Base-by-base conservation (phyloP, 768 basidiomycete genomes). In the Lyophyllum decastes region DNA sequence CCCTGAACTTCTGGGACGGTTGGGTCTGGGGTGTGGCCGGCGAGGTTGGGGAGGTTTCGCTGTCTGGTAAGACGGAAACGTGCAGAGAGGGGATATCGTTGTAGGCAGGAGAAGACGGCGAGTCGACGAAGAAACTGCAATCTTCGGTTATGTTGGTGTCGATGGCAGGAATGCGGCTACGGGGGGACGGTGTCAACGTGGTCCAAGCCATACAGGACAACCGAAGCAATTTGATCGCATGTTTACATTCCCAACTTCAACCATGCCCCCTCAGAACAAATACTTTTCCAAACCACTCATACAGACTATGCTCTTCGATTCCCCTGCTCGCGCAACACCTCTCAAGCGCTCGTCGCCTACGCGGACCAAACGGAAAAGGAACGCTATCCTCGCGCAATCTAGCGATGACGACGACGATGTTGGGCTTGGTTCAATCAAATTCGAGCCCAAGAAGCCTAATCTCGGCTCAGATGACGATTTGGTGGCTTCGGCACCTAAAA, bases 381-480 rank as follows among this genome's bases (percentile, higher is more conserved):
- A 34, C 49, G 38, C 33, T 30, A 47, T 52, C 63, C 27, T 54
- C 49, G n/a, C 45, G 26, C 26, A 48, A 44, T 53, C 30, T 27
- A 61, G 55, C 56, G 61, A 59, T 45, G 61, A 62, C 34, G 60
- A 66, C 26, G 68, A 65, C 5, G 65, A 55, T 8, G 60, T 67
- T 47, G 62, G 80, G 57, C 76, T 85, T 40, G 78, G 74, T 16
- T 78, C 73, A 25, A 85, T 88, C 49, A 78, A 65, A 44, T 81
- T 89, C 49, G 81, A 80, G 57, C 72, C 78, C 17, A 59, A 72
- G 41, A 57, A 56, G 30, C 58, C 44, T 17, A 34, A 26, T 7
- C 43, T 33, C 19, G 34, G 25, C 49, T 40, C 30, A 4, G 49
- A 41, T 30, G 49, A 58, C 10, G 55, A 52, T 12, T 34, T 52